Base-by-base conservation (phyloP, 192 early-diverging fungal genomes). In the Ramicandelaber brevisporus region DNA sequence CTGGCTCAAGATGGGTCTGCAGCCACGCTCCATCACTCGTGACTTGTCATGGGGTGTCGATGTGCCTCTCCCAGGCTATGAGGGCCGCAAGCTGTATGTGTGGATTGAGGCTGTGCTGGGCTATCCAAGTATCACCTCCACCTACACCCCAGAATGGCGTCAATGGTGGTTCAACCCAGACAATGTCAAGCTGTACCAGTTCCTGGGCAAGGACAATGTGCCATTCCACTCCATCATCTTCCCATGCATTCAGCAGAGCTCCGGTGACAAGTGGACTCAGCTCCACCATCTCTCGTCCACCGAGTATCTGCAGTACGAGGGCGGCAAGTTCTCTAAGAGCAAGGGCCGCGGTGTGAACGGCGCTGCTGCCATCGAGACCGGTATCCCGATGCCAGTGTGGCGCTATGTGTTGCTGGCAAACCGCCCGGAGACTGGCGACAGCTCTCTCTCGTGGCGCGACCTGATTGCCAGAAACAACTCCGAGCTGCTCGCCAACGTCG, bases 121-220 rank as follows among this genome's bases (percentile, higher is more conserved):
- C 26, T 97, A 97, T 41, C 71, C 80, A 12, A 93, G 87, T 19
- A 99, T 99, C 47, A 96, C 89, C 1, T 87, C 89, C 21, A 86
- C 71, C 31, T 93, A 93, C 52, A 89, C 89, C 3, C 38, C 52
- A 30, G 70, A 90, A 14, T 93, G 89, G 89, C 67, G 86, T 50
- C 64, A 78, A 43, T 99, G 93, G 93, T 99, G 93, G 89, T 89
- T 89, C 63, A 93, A 99, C 57, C 87, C 87, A 0, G 61, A 84
- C 12, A 48, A 99, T 26, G 88, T 99, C 30, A 62, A 82, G 49
- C 65, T 96, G 41, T 96, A 80, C 61, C 89, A 99, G 61, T 99
- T 99, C 47, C 95, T 99, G 89, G 93, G 93, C 40, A 99, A 99
- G 58, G 93, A 99, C 50, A 99, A 99, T 34, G 88, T 99, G 11